These are phyloP conservation scores for Mucor indicus DNA, from an alignment of 371 early-diverging fungal genomes.

Conservation along the genomic window DNA sequence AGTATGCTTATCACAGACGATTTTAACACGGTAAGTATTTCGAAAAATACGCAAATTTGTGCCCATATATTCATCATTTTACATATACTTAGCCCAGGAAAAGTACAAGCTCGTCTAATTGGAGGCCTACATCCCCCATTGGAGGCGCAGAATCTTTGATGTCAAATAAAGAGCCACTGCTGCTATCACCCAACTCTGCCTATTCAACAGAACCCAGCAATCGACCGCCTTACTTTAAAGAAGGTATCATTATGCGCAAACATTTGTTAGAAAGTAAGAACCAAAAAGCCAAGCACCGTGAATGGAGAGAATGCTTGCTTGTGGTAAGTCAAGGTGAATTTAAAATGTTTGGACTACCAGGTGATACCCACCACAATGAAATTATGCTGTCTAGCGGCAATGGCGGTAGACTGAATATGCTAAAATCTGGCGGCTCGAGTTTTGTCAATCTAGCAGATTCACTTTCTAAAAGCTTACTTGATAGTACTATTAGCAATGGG, in stretches of 20 bases:
- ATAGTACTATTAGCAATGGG: too few species aligned
- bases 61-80: not conserved
- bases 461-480: conserved; percentile 9
- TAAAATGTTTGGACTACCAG: conserved; percentile 74
- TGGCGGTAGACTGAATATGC: too few species aligned
- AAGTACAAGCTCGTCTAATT: conserved; percentile 22
- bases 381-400: too few species aligned
- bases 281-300: conserved; percentile 77
- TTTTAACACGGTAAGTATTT: conserved; percentile 12
- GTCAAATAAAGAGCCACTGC: conserved; percentile 3
- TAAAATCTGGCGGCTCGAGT: too few species aligned
- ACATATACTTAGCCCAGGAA: conserved; percentile 30
- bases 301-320: conserved; percentile 83
- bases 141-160: too few species aligned
- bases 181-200: conserved; percentile 11
- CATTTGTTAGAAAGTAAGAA: conserved; percentile 75
- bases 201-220: conserved; percentile 15
- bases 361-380: too few species aligned
- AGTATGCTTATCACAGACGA: conserved; percentile 29
- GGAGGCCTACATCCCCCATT: too few species aligned
- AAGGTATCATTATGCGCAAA: conserved; percentile 84
- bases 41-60: not conserved
- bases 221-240: conserved; percentile 59
- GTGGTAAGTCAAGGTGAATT: conserved; percentile 74
- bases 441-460: conserved; percentile 47